A percentile compares a stretch with the other conserved stretches of the same genome.
Conservation (phyloP, 768 basidiomycete species). For the Trametes maxima region DNA sequence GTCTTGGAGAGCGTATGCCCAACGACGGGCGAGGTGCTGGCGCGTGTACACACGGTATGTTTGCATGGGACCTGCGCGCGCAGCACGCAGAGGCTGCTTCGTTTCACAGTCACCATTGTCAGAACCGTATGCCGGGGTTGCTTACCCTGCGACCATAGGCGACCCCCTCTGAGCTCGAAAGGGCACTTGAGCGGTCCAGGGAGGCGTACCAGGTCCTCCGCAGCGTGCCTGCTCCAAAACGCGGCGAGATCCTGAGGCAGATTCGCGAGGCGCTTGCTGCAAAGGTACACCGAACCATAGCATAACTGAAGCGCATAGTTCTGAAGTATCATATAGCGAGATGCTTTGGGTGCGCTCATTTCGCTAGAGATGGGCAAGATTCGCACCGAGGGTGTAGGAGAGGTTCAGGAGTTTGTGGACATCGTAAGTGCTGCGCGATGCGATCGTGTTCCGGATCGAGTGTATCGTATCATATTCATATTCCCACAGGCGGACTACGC, state of each 20-base stretch:
- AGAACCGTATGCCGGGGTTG: neutral
- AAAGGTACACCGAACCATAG: constrained; percentile 54
- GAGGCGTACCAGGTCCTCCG: constrained; percentile 76
- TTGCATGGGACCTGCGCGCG: neutral
- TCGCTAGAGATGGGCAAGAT: constrained; percentile 94
- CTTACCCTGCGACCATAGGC: constrained; percentile 44
- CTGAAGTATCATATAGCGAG: constrained; percentile 48
- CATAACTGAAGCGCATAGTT: neutral
- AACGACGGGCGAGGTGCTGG: constrained; percentile 84
- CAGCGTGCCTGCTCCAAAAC: constrained; percentile 79
- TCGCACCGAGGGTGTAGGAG: constrained; percentile 84
- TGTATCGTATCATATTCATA: neutral
- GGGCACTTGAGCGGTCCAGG: constrained; percentile 65
- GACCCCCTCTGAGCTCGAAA: constrained; percentile 70
- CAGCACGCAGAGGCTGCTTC: neutral
- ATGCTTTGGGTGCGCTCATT: constrained; percentile 79
- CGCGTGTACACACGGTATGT: constrained; percentile 68
- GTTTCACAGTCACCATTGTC: neutral
- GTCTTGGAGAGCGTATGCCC: constrained; percentile 75
- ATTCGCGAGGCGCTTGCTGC: constrained; percentile 78
- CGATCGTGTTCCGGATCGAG: too few relatives aligned
- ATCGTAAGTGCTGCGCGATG: constrained; percentile 58
- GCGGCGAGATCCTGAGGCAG: constrained; percentile 88
- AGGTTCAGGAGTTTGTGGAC: constrained; percentile 95
- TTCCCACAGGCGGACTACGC: constrained; percentile 82